These are phyloP conservation scores for Globisporangium alternatum DNA, from an alignment of 352 stramenopile genomes.

Conservation along the genomic window DNA sequence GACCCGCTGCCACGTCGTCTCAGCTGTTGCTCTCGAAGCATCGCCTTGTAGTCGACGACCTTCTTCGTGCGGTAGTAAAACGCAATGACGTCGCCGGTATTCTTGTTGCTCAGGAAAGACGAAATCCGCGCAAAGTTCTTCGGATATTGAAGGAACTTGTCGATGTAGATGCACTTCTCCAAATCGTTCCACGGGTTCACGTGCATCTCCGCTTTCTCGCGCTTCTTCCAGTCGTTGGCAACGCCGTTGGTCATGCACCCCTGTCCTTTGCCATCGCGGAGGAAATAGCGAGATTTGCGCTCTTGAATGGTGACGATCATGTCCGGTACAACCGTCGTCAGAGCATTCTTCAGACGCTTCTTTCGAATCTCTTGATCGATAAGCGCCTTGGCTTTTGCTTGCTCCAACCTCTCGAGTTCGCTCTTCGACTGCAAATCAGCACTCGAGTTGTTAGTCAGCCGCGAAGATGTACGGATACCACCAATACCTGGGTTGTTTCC, in stretches of 20 bases:
- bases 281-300: slow-evolving; percentile 49
- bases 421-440: slow-evolving; percentile 64
- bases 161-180: slow-evolving; percentile 99
- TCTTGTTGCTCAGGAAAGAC: slow-evolving; percentile 93
- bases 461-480: slow-evolving; percentile 73
- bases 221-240: slow-evolving; percentile 54
- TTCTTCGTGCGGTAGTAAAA: slow-evolving; percentile 99
- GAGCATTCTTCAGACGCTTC: slow-evolving; percentile 79
- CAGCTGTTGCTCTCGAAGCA: slow-evolving; percentile 88
- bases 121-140: slow-evolving; percentile 99
- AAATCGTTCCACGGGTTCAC: slow-evolving; percentile 97
- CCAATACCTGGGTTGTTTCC: slow-evolving; percentile 17
- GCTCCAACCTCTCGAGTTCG: slow-evolving; percentile 81
- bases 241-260: slow-evolving; percentile 66
- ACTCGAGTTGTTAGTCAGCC: slow-evolving; percentile 85
- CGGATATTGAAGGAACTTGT: slow-evolving; percentile 98
- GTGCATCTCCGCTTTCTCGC: slow-evolving; percentile 67
- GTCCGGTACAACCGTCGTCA: slow-evolving; percentile 80
- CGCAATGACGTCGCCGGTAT: slow-evolving; percentile 94
- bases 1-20: slow-evolving; percentile 73
- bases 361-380: slow-evolving; percentile 81
- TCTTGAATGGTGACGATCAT: slow-evolving; percentile 74
- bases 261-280: slow-evolving; percentile 50
- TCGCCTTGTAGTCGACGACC: slow-evolving; percentile 95
- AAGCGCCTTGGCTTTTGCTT: slow-evolving; percentile 67